These are phyloP conservation scores for Leavenworthia alabamica DNA, from an alignment of 345 rosid genomes.

Conservation along the genomic window DNA sequence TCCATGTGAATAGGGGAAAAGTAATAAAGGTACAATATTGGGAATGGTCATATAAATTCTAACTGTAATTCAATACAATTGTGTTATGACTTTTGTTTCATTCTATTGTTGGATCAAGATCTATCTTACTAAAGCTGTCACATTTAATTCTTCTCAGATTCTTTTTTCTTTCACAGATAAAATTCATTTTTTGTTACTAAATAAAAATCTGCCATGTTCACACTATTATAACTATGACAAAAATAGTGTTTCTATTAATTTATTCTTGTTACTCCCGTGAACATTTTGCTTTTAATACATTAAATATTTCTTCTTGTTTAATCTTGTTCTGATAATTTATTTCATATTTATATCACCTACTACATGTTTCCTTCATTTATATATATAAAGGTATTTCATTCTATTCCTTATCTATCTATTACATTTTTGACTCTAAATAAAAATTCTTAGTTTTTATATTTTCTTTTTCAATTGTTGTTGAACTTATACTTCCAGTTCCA, in stretches of 20 bases:
- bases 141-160: conserved; percentile 25
- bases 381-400: background rate
- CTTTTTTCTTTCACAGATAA: background rate
- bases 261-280: too few species aligned
- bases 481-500: background rate
- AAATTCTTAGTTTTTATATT: background rate
- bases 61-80: background rate
- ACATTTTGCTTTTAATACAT: too few species aligned
- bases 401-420: conserved; percentile 4
- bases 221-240: too few species aligned
- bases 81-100: conserved; percentile 16
- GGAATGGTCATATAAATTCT: conserved; percentile 20
- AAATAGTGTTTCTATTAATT: too few species aligned
- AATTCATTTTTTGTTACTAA: too few species aligned
- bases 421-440: background rate
- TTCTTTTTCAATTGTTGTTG: too few species aligned
- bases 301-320: too few species aligned
- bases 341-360: conserved; percentile 6
- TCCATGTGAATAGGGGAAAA: background rate
- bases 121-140: conserved; percentile 25
- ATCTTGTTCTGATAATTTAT: background rate
- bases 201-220: too few species aligned
- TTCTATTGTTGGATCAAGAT: conserved; percentile 23
- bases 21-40: too few species aligned
- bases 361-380: conserved; percentile 20